phyloP scores from a whole-genome alignment of 108 stramenopile species.

The Fistulifera solaris region DNA sequence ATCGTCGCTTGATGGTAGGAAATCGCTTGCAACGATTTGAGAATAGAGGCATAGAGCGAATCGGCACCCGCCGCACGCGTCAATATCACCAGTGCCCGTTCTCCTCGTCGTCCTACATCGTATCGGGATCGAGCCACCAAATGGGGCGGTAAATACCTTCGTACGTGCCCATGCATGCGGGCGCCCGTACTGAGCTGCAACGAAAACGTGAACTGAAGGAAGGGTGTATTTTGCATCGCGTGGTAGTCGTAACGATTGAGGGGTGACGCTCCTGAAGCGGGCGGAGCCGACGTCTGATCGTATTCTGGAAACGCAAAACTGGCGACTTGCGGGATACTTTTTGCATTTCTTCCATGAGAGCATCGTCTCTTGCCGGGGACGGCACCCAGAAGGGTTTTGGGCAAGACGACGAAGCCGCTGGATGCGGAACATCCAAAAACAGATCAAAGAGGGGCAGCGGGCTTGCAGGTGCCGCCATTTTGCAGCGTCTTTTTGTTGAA shows the following conservation, averaged over 20 bases:
- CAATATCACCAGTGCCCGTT: constrained; percentile 70
- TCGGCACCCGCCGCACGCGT: constrained; percentile 67
- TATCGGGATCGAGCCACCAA: constrained; percentile 29
- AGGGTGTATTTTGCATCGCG: constrained; percentile 42
- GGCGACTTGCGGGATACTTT: constrained; percentile 36
- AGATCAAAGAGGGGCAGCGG: constrained; percentile 51
- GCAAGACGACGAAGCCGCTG: constrained; percentile 25
- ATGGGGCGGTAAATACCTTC: constrained; percentile 62
- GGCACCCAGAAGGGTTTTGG: constrained; percentile 19
- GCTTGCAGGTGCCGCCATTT: neutral
- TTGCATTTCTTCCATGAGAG: constrained; percentile 30
- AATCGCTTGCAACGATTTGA: constrained; percentile 42
- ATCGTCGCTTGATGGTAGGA: constrained; percentile 15
- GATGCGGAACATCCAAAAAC: constrained; percentile 77
- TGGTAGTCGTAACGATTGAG: constrained; percentile 42
- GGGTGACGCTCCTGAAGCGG: constrained; percentile 8
- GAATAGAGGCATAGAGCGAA: constrained; percentile 54
- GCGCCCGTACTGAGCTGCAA: constrained; percentile 46
- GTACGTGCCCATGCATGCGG: constrained; percentile 70
- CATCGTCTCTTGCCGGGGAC: constrained; percentile 27
- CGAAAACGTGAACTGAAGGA: constrained; percentile 66
- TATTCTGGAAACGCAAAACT: constrained; percentile 76
- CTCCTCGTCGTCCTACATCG: constrained; percentile 74
- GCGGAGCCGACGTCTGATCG: constrained; percentile 28
- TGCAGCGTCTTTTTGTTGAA: too few species aligned